phyloP scores from a whole-genome alignment of 2,329 filamentous ascomycete species.

The Fusarium poae region DNA sequence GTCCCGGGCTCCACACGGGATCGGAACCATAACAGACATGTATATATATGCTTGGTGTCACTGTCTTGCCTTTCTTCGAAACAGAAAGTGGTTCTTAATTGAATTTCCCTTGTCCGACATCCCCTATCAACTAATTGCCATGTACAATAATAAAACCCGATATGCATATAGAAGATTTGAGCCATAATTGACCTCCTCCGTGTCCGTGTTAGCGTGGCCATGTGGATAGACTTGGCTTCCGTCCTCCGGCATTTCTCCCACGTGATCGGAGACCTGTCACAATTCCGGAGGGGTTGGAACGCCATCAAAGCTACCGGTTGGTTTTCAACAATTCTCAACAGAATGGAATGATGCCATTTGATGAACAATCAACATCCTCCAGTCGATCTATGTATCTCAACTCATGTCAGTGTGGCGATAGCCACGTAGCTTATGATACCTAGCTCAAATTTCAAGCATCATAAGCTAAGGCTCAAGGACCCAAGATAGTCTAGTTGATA shows the following conservation, averaged over 20 bases:
- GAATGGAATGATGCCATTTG: background rate
- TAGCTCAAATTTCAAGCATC: too few species aligned
- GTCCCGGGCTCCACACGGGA: conserved; percentile 22
- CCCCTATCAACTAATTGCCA: rapidly evolving
- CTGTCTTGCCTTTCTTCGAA: rapidly evolving
- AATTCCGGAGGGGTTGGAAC: conserved; percentile 1
- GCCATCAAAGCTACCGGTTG: background rate
- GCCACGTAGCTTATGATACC: too few species aligned
- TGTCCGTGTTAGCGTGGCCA: conserved; percentile 3
- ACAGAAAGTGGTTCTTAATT: too few species aligned
- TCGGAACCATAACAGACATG: background rate
- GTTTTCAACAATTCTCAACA: background rate
- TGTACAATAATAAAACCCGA: rapidly evolving
- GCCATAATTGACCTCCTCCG: background rate
- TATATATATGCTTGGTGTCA: rapidly evolving
- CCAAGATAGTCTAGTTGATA: background rate
- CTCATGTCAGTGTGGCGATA: background rate
- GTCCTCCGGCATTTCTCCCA: background rate
- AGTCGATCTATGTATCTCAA: background rate
- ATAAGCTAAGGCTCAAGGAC: too few species aligned
- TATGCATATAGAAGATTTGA: rapidly evolving
- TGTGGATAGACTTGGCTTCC: background rate
- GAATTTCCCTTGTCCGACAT: rapidly evolving
- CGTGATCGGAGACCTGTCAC: conserved; percentile 29
- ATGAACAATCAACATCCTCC: rapidly evolving